These are phyloP conservation scores for Phytophthora sojae DNA, from an alignment of 352 stramenopile species.

Conservation along the genomic window DNA sequence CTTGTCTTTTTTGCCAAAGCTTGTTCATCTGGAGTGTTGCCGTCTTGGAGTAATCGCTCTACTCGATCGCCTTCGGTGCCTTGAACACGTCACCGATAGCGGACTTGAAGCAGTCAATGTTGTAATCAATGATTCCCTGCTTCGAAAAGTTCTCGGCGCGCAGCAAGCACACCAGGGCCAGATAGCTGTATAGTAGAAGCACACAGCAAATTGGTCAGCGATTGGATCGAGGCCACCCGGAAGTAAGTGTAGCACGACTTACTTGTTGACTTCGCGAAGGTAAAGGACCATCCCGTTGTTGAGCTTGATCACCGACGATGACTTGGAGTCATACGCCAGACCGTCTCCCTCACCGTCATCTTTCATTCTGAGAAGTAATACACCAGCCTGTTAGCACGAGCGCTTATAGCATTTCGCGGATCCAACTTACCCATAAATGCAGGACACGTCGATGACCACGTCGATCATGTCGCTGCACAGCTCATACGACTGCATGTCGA, in stretches of 20 bases:
- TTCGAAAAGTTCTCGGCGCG: conserved; percentile 97
- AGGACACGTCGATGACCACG: conserved; percentile 99
- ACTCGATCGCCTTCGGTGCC: conserved; percentile 61
- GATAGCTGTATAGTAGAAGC: conserved; percentile 63
- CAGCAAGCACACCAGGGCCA: conserved; percentile 98
- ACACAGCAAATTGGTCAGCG: neutral
- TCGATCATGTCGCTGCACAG: conserved; percentile 99
- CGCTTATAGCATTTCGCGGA: too few species aligned
- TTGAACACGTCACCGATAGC: conserved; percentile 92
- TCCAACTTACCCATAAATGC: conserved; percentile 94
- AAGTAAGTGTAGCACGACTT: conserved; percentile 20
- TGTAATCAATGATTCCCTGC: conserved; percentile 99
- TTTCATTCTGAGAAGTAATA: conserved; percentile 67
- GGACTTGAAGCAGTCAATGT: conserved; percentile 98
- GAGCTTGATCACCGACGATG: conserved; percentile 97
- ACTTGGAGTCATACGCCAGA: conserved; percentile 96
- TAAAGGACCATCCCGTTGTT: conserved; percentile 98
- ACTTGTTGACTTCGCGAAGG: conserved; percentile 94
- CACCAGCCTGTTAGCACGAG: neutral
- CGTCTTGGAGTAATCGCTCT: conserved; percentile 14
- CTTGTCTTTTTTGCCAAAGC: conserved; percentile 15
- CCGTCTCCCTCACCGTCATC: conserved; percentile 92
- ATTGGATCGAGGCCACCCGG: neutral
- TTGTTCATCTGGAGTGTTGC: neutral
- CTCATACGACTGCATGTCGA: conserved; percentile 98